Evolutionary conservation across 805 yeast genomes (phyloP), one percentile per base, ranked within the genome.

Genomic region (Babjeviella inositovora): DNA sequence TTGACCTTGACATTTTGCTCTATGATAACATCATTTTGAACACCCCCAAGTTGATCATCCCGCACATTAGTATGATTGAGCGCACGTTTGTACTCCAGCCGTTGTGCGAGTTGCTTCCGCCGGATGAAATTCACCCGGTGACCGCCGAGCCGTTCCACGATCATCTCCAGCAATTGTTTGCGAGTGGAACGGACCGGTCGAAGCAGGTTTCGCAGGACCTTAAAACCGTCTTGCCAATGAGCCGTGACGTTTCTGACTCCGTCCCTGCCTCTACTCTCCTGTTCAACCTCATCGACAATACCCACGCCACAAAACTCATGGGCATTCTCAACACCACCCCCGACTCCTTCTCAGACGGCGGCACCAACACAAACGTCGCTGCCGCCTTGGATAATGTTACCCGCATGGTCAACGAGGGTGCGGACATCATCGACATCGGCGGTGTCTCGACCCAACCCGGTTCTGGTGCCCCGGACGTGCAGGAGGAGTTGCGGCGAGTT

Each of bases 401-500:
- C 19, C 32, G 45, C 18, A 59, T 79, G 58, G 58, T 68, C 5
- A 35, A 43, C 0, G 50, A 60, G 12, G 84, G 81, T 2, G 80
- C 84, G n/a, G 55, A 57, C 14, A 77, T 90, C 15, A 57, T 90
- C 18, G 98, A 90, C 43, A 62, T 90, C 25, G 98, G 98, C 6
- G 98, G 98, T 2, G 80, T 82, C 27, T 81, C 95, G 1, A 90
- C 98, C 0, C 62, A 92, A 23, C 98, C 98, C 0, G 81, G 82
- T 2, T 68, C 92, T 2, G 37, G 33, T 1, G 80, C 68, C 25
- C 72, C 76, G 0, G 37, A 62, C 3, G 60, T 44, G 11, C 62
- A 61, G n/a, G 85, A 67, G 26, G 98, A 90, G 42, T 34, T 77
- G 22, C 37, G 36, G 3, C 49, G 97, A 20, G 75, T 85, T 1